Base-by-base conservation (phyloP, 2,329 filamentous ascomycete genomes). In the Chrysoporthe deuterocubensis region DNA sequence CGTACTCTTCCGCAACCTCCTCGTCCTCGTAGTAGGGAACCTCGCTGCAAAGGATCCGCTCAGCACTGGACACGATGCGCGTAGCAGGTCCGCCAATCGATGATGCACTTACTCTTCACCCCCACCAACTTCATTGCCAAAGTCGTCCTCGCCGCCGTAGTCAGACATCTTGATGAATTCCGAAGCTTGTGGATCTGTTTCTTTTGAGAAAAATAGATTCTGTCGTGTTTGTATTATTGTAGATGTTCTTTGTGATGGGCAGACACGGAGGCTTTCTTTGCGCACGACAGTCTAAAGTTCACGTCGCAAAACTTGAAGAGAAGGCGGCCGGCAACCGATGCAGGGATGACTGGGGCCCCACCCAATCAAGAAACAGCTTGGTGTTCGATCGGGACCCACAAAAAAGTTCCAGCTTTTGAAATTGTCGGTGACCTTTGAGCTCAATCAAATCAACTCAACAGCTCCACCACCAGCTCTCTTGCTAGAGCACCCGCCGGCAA, bases 11-110 rank as follows among this genome's bases (percentile, higher is more conserved):
- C 73, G 83, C 82, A 72, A 84, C 84, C 67, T 90, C 88, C 65
- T 91, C 89, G 69, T 93, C 90, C 71, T 94, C 89, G 82, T 88
- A 91, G 75, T 88, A 86, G 75, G 91, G 88, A 80, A 90, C 88
- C 75, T 91, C 90, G 73, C 89, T 91, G 75, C 74, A 71, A 60
- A 13, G 73, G 70, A 42, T 71, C 71, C 62, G 68, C 68, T 73
- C 71, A 80, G 73, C 78, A 79, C 70, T 71, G 71, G 71, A 46
- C 14, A 43, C 46, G 62, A 61, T 52, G 43, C 56, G 71, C 71
- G 50, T 70, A 56, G 60, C 64, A 67, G 57, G 57, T 21, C 42
- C 44, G 40, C 42, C 37, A 13, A 43, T 59, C n/a, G 37, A 34
- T 3, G 26, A 2, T 26, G 44, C 18, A 69, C 68, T 62, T 60